Evolutionary conservation across 441 rosid species (phyloP).

Genomic region (Populus hybrid): DNA sequence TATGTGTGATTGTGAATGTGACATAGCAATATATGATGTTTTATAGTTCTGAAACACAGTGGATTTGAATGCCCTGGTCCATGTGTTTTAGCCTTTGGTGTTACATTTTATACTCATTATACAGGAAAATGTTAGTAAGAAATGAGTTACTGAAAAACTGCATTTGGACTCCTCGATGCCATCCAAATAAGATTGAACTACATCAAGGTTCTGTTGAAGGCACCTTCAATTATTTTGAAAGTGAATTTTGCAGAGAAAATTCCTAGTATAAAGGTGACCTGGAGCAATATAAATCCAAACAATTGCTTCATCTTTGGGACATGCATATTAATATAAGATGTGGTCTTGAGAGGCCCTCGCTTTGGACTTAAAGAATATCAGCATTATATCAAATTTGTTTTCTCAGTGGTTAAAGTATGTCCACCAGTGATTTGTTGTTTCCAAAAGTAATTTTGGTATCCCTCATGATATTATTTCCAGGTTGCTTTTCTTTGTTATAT

Average conservation of each 20-base stretch:
- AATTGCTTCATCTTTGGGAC: background rate
- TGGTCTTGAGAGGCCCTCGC: background rate
- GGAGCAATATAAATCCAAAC: background rate
- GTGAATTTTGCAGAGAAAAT: background rate
- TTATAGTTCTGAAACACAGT: constrained; percentile 1
- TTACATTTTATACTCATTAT: background rate
- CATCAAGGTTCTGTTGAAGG: background rate
- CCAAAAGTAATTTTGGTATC: constrained; percentile 9
- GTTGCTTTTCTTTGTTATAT: constrained; percentile 85
- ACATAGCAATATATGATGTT: background rate
- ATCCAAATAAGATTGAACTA: background rate
- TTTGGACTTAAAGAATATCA: background rate
- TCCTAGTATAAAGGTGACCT: background rate
- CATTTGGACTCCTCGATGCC: background rate
- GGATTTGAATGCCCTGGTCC: background rate
- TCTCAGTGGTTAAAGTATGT: background rate
- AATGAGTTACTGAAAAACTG: background rate
- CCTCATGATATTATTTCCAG: constrained; percentile 37
- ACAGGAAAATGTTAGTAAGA: background rate
- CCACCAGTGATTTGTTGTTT: background rate
- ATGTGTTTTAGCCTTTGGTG: background rate
- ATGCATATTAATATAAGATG: background rate
- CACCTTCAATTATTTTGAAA: background rate
- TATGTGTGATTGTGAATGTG: constrained; percentile 35
- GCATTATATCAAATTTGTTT: no score